These are phyloP conservation scores for Oldenlandia corymbosa DNA, from an alignment of 257 asterid genomes.

Conservation along the genomic window DNA sequence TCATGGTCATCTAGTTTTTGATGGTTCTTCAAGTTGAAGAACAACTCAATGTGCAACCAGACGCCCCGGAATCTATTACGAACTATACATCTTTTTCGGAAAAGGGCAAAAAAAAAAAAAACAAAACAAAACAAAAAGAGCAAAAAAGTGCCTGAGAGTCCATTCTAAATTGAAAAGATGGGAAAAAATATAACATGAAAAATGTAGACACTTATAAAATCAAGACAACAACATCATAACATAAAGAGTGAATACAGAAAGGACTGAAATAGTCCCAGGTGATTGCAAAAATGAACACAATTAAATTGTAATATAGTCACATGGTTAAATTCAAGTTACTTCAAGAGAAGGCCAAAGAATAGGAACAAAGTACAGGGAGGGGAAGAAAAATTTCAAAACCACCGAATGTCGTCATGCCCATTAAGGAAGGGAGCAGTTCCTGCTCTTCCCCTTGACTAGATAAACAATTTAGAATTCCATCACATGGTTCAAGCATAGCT, in stretches of 20 bases:
- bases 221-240: neutral
- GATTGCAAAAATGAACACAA: too few species aligned
- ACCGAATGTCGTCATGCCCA: neutral
- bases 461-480: neutral
- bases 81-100: conserved; percentile 6
- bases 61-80: neutral
- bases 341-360: too few species aligned
- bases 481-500: neutral
- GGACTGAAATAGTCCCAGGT: neutral
- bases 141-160: too few species aligned
- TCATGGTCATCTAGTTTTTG: neutral
- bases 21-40: neutral
- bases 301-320: neutral
- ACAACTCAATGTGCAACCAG: neutral
- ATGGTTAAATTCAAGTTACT: neutral
- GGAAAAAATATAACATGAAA: too few species aligned
- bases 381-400: neutral
- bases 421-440: too few species aligned
- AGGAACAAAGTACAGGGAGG: too few species aligned
- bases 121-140: too few species aligned
- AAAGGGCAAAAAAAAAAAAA: conserved; percentile 1
- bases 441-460: neutral
- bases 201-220: too few species aligned
- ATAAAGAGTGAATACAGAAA: neutral
- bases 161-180: too few species aligned